phyloP scores from a whole-genome alignment of 2,329 filamentous ascomycete genomes.

The Coniochaeta sp. region DNA sequence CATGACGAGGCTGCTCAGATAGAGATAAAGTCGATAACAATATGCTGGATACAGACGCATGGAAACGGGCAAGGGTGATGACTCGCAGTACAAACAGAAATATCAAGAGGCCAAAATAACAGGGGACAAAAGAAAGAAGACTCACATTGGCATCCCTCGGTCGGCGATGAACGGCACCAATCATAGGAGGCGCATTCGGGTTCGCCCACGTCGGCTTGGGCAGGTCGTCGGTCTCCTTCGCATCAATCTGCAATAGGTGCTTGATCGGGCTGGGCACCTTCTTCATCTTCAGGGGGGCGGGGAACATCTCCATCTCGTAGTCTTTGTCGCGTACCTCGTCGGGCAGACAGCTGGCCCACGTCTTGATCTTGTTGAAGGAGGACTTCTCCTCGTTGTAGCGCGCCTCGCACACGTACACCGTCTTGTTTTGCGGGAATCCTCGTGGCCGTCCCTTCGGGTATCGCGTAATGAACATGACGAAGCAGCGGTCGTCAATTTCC shows the following conservation, averaged over 20 bases:
- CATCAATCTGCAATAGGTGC: slow-evolving; percentile 80
- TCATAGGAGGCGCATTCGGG: slow-evolving; percentile 86
- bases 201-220: slow-evolving; percentile 91
- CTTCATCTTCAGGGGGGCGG: slow-evolving; percentile 69
- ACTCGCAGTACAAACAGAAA: slow-evolving; percentile 8
- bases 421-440: slow-evolving; percentile 72
- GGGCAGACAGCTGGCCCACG: slow-evolving; percentile 91
- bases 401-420: slow-evolving; percentile 93
- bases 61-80: neutral
- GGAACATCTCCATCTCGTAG: slow-evolving; percentile 93
- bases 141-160: slow-evolving; percentile 86
- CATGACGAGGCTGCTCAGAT: no score
- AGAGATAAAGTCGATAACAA: no score
- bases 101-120: slow-evolving; percentile 5
- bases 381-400: slow-evolving; percentile 94
- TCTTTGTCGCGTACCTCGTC: slow-evolving; percentile 94
- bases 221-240: slow-evolving; percentile 80
- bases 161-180: slow-evolving; percentile 86
- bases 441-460: slow-evolving; percentile 87
- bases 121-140: slow-evolving; percentile 19
- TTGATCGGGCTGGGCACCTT: slow-evolving; percentile 92
- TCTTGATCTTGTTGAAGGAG: slow-evolving; percentile 96
- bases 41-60: no score
- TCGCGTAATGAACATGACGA: slow-evolving; percentile 96
- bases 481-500: slow-evolving; percentile 89